These are phyloP conservation scores for Lactifluus volemus DNA, from an alignment of 768 basidiomycete species.

Conservation along the genomic window DNA sequence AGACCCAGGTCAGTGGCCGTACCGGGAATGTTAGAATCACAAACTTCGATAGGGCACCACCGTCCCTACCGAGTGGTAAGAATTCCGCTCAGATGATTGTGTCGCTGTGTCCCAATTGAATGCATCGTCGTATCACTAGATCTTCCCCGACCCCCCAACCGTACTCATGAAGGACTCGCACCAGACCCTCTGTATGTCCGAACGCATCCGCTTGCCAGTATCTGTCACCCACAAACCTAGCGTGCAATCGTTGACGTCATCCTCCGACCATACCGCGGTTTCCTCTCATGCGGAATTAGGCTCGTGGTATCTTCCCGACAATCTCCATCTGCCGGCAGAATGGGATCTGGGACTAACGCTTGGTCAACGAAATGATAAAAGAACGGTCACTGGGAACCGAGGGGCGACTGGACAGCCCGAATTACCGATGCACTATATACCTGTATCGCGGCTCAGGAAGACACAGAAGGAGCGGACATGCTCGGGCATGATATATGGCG, in stretches of 20 bases:
- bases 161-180: slow-evolving; percentile 11
- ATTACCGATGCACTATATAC: slow-evolving; percentile 16
- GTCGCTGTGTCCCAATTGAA: not conserved
- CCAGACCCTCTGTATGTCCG: slow-evolving; percentile 8
- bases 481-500: slow-evolving; percentile 9
- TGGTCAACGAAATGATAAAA: not conserved
- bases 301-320: slow-evolving; percentile 13
- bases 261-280: slow-evolving; percentile 1
- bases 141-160: slow-evolving; percentile 18
- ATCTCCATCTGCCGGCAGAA: slow-evolving; percentile 2
- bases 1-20: slow-evolving; percentile 12
- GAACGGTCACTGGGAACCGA: not conserved
- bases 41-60: not conserved
- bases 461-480: slow-evolving; percentile 13
- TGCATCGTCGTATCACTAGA: not conserved
- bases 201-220: slow-evolving; percentile 6
- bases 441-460: slow-evolving; percentile 10
- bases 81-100: not conserved
- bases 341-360: slow-evolving; percentile 1
- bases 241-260: slow-evolving; percentile 10
- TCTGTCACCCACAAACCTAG: slow-evolving; percentile 12
- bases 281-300: slow-evolving; percentile 5
- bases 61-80: slow-evolving; percentile 16
- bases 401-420: not conserved
- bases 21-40: not conserved